A percentile compares a stretch with the other conserved stretches of the same genome.
Conservation (phyloP, 768 basidiomycete species). For the Nidularia sp. region DNA sequence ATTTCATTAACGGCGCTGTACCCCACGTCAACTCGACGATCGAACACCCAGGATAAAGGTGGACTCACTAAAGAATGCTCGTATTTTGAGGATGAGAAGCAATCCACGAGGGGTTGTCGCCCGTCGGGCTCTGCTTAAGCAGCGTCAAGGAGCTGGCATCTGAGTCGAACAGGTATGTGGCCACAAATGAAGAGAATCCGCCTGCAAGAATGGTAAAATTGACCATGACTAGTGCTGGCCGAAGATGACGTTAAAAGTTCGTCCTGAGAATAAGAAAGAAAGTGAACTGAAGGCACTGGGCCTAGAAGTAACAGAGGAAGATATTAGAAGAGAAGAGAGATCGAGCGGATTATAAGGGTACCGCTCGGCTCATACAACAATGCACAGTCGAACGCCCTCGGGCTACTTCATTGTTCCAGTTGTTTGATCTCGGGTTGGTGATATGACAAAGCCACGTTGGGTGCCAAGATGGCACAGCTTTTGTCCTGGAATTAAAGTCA, state of each 20-base stretch:
- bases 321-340: background rate
- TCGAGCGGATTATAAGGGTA: background rate
- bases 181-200: conserved; percentile 40
- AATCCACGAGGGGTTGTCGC: conserved; percentile 57
- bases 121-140: conserved; percentile 38
- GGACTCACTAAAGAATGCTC: conserved; percentile 55
- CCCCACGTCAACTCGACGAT: background rate
- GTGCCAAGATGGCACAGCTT: too few species aligned
- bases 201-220: conserved; percentile 46
- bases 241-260: background rate
- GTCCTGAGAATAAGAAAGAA: background rate
- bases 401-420: conserved; percentile 13
- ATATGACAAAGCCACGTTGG: too few species aligned
- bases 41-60: background rate
- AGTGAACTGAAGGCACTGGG: conserved; percentile 4
- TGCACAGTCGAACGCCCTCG: conserved; percentile 4
- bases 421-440: background rate
- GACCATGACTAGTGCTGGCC: conserved; percentile 25
- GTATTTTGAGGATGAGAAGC: conserved; percentile 46
- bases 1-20: conserved; percentile 54
- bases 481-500: too few species aligned
- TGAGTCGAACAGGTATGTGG: conserved; percentile 48
- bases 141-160: conserved; percentile 41
- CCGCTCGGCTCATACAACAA: conserved; percentile 1
- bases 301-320: conserved; percentile 3